Percentiles rank a stretch among this genome's conserved stretches.
Evolutionary conservation across 2,329 filamentous ascomycete species (phyloP).

Genomic region (Penicillium sp.): DNA sequence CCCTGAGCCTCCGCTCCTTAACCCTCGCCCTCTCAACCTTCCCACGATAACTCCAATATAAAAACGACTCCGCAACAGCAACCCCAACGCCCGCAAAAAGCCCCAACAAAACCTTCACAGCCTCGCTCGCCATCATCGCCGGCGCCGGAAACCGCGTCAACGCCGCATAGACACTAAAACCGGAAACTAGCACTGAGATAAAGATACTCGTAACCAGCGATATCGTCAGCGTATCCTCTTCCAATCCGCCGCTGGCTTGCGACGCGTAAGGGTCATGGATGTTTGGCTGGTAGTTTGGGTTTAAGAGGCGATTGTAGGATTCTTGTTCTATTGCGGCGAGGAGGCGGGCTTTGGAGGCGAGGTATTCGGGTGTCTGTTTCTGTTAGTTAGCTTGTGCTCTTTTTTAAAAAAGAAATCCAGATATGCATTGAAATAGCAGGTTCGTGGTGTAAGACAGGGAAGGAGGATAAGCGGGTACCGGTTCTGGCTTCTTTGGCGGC

Average conservation of each 20-base stretch:
- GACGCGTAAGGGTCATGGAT: constrained; percentile 26
- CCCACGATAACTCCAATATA: constrained; percentile 47
- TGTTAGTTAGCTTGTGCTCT: background rate
- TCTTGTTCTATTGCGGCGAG: constrained; percentile 77
- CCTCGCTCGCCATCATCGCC: constrained; percentile 31
- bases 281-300: constrained; percentile 55
- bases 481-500: constrained; percentile 72
- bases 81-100: constrained; percentile 42
- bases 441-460: background rate
- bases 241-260: background rate
- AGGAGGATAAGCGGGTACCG: constrained; percentile 51
- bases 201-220: constrained; percentile 82
- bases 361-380: constrained; percentile 68
- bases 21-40: constrained; percentile 42
- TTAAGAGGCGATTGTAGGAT: constrained; percentile 71
- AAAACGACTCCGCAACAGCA: constrained; percentile 46
- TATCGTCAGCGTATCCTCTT: constrained; percentile 40
- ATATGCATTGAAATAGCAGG: too few relatives aligned
- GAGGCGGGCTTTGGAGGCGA: constrained; percentile 79
- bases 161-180: constrained; percentile 46
- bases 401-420: background rate
- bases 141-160: constrained; percentile 39
- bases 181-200: constrained; percentile 73
- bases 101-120: constrained; percentile 41
- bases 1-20: constrained; percentile 37